phyloP scores from a whole-genome alignment of 805 yeast species.

The Candida loeiensis region DNA sequence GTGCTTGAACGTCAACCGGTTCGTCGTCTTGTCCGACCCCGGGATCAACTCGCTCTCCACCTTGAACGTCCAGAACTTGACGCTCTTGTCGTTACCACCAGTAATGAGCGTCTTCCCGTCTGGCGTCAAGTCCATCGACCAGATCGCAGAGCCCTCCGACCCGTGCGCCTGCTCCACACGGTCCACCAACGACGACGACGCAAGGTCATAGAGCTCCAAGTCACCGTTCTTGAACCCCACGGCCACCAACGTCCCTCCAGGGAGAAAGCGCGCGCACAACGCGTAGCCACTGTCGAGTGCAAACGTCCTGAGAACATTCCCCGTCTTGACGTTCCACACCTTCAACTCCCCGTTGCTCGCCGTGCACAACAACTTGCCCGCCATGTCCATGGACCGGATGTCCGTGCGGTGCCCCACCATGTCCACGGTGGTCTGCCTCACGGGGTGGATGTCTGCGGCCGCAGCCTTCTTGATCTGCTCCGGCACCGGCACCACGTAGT shows the following conservation, averaged over 20 bases:
- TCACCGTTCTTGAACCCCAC: constrained; percentile 88
- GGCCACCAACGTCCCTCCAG: constrained; percentile 85
- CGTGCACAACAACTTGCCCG: constrained; percentile 74
- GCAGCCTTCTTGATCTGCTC: constrained; percentile 51
- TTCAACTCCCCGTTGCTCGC: constrained; percentile 89
- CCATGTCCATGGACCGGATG: constrained; percentile 75
- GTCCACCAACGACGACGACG: constrained; percentile 72
- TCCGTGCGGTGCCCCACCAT: constrained; percentile 87
- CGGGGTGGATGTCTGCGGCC: constrained; percentile 40
- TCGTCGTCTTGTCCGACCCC: constrained; percentile 53
- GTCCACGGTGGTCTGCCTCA: constrained; percentile 59
- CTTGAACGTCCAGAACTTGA: constrained; percentile 85
- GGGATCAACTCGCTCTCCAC: constrained; percentile 66
- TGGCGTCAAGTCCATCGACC: constrained; percentile 84
- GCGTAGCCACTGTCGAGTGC: constrained; percentile 76
- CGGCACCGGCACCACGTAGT: constrained; percentile 54
- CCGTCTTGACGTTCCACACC: constrained; percentile 78
- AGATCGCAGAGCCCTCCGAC: constrained; percentile 52
- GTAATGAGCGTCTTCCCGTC: constrained; percentile 85
- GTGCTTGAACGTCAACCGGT: constrained; percentile 62
- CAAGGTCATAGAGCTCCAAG: constrained; percentile 79
- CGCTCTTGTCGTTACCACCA: constrained; percentile 89
- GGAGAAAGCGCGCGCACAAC: constrained; percentile 72
- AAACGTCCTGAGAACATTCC: constrained; percentile 78
- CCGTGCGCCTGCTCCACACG: constrained; percentile 66